These are phyloP conservation scores for Thozetella sp. DNA, from an alignment of 495 filamentous ascomycete genomes.

Conservation along the genomic window DNA sequence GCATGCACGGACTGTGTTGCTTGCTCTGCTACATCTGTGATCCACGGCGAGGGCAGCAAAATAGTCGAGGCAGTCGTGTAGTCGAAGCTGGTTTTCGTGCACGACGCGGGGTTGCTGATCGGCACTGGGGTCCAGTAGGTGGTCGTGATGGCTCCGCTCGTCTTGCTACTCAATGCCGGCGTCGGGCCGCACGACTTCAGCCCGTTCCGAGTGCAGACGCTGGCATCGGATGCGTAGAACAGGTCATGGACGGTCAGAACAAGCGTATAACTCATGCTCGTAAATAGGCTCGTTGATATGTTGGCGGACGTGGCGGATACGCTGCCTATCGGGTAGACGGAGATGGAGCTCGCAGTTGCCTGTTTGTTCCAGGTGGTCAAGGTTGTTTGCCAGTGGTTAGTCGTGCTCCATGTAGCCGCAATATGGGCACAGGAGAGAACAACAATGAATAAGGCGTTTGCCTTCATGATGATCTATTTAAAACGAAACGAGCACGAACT, in stretches of 20 bases:
- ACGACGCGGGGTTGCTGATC: not conserved
- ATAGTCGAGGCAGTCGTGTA: slow-evolving; percentile 2
- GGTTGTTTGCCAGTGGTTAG: slow-evolving; percentile 3
- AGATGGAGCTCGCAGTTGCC: not conserved
- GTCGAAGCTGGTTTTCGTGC: slow-evolving; percentile 3
- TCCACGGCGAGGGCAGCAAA: not conserved
- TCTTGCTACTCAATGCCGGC: not conserved
- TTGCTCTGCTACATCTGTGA: not conserved
- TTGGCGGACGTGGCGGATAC: not conserved
- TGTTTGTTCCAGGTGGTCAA: not conserved
- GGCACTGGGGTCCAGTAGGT: slow-evolving; percentile 5
- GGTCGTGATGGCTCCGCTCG: slow-evolving; percentile 5
- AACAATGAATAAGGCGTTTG: not conserved
- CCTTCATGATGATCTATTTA: not conserved
- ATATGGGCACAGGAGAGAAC: not conserved
- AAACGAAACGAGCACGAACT: no score
- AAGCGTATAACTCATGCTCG: not conserved
- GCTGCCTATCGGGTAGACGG: slow-evolving; percentile 3
- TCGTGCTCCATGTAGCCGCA: not conserved
- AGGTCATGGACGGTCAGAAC: slow-evolving; percentile 4
- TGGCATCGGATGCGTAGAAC: not conserved
- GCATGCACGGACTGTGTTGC: slow-evolving; percentile 5
- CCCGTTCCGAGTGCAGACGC: slow-evolving; percentile 1
- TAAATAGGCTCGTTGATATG: slow-evolving; percentile 5
- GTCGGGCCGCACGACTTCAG: not conserved